Conservation (phyloP, 805 yeast genomes). For the Jamesozyma jinghongensis region DNA sequence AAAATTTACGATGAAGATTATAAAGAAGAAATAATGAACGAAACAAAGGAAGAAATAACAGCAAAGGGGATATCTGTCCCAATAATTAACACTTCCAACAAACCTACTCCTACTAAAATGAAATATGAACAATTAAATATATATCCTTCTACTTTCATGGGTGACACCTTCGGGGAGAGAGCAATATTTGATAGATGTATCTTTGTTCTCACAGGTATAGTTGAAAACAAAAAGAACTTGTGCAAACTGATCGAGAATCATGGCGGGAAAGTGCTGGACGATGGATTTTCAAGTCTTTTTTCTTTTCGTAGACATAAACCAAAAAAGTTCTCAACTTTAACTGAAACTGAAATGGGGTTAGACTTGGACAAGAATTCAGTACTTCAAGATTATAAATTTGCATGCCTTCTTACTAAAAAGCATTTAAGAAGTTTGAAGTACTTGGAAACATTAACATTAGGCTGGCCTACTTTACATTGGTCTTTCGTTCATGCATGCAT, state of each 20-base stretch:
- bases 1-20: background rate
- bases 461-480: slow-evolving; percentile 76
- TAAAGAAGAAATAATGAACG: background rate
- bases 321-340: background rate
- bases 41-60: background rate
- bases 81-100: background rate
- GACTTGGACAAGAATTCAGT: slow-evolving; percentile 7
- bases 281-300: slow-evolving; percentile 30
- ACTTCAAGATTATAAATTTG: slow-evolving; percentile 38
- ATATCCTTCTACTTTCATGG: background rate
- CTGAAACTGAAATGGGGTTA: slow-evolving; percentile 6
- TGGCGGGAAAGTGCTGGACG: slow-evolving; percentile 37
- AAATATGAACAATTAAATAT: background rate
- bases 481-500: slow-evolving; percentile 46
- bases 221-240: slow-evolving; percentile 29
- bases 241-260: slow-evolving; percentile 31
- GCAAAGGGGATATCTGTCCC: background rate
- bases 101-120: background rate
- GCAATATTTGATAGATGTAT: slow-evolving; percentile 30
- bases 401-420: slow-evolving; percentile 53
- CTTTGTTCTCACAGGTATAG: slow-evolving; percentile 32
- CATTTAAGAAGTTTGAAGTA: slow-evolving; percentile 64
- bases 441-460: slow-evolving; percentile 64
- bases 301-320: background rate
- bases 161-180: background rate